Conservation (phyloP, 441 rosid genomes). For the Isatis lusitanica region DNA sequence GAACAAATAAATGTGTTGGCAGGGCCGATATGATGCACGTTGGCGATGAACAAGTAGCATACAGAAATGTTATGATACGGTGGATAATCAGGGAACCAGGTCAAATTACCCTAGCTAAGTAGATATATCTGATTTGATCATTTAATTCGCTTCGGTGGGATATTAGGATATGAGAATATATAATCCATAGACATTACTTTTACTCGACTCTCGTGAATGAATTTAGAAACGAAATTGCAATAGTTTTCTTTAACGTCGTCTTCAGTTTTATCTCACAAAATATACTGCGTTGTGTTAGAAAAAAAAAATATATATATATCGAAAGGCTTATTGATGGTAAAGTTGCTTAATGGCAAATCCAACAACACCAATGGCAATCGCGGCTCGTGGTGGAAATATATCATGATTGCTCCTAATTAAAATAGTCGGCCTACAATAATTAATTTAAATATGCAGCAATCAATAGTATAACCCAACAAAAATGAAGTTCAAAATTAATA, state of each 20-base stretch:
- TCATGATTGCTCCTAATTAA: conserved; percentile 21
- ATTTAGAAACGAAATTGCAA: neutral
- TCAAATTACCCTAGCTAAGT: neutral
- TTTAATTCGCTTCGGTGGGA: neutral
- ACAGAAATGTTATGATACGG: neutral
- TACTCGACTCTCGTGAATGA: neutral
- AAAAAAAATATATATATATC: too few relatives aligned
- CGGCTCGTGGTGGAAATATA: conserved; percentile 21
- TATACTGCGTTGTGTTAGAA: neutral
- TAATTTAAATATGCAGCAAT: neutral
- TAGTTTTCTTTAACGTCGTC: too few relatives aligned
- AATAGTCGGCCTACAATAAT: conserved; percentile 2
- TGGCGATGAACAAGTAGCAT: conserved; percentile 23
- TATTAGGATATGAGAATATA: too few relatives aligned
- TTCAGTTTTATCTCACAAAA: neutral
- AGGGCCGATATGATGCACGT: conserved; percentile 17
- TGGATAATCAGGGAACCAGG: neutral
- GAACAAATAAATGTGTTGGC: neutral
- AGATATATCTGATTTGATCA: neutral
- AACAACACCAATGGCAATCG: conserved; percentile 20
- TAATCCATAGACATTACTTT: too few relatives aligned
- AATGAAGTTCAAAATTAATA: neutral
- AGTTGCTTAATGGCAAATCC: conserved; percentile 24
- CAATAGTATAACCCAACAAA: conserved; percentile 8
- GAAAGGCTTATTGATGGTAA: neutral